phyloP scores from a whole-genome alignment of 2,329 filamentous ascomycete species.

The Mycosphaerella sp. region DNA sequence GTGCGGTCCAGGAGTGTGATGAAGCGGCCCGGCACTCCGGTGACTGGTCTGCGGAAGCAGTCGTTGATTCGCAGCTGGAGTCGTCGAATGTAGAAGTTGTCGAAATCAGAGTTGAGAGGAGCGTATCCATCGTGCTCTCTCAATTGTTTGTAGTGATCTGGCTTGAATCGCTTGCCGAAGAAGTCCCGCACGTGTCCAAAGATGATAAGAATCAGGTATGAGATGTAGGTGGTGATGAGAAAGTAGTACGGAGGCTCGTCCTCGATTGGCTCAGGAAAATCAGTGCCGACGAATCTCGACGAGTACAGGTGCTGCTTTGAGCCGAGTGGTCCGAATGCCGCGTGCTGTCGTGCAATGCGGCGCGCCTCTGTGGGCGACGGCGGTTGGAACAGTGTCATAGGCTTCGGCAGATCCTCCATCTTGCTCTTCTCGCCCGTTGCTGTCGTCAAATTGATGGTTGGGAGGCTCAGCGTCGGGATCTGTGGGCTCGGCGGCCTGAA shows the following conservation, averaged over 20 bases:
- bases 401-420: slow-evolving; percentile 63
- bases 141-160: slow-evolving; percentile 78
- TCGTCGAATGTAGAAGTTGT: slow-evolving; percentile 93
- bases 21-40: slow-evolving; percentile 87
- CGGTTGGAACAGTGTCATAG: slow-evolving; percentile 80
- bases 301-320: slow-evolving; percentile 79
- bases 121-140: slow-evolving; percentile 83
- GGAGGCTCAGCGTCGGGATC: slow-evolving; percentile 70
- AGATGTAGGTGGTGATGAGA: slow-evolving; percentile 95
- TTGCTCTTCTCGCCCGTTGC: slow-evolving; percentile 69
- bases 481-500: slow-evolving; percentile 58
- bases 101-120: slow-evolving; percentile 93
- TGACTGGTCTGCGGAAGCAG: slow-evolving; percentile 87
- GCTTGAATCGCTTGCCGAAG: slow-evolving; percentile 91
- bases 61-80: slow-evolving; percentile 94
- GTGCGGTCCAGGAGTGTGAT: slow-evolving; percentile 89
- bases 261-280: slow-evolving; percentile 75
- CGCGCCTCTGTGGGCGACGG: slow-evolving; percentile 77
- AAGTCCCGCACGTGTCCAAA: slow-evolving; percentile 95
- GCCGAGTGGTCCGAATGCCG: slow-evolving; percentile 83
- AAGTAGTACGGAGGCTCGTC: slow-evolving; percentile 97
- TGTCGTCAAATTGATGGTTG: slow-evolving; percentile 86
- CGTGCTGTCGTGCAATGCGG: slow-evolving; percentile 68
- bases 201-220: slow-evolving; percentile 90
- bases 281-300: slow-evolving; percentile 75